Percentiles rank a stretch among this genome's conserved stretches.
phyloP scores from a whole-genome alignment of 2,329 filamentous ascomycete genomes.

The Berkeleyomyces rouxiae region DNA sequence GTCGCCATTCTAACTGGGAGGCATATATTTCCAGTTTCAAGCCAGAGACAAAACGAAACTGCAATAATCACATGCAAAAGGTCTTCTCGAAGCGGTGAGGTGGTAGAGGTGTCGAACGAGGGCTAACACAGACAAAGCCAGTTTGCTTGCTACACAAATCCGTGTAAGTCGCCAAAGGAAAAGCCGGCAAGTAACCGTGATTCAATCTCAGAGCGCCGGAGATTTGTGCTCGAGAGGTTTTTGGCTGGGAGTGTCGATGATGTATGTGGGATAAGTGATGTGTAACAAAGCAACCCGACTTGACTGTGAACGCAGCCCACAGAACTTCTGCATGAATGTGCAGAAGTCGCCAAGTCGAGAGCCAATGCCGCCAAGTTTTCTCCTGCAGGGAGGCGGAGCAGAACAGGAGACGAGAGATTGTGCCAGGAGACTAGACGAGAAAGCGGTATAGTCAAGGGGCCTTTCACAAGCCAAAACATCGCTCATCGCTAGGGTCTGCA shows the following conservation, averaged over 20 bases:
- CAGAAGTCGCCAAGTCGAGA: not conserved
- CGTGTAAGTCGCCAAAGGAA: not conserved
- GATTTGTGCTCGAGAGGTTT: not conserved
- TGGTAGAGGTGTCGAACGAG: no score
- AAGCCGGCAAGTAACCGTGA: no score
- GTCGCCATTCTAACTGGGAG: not conserved
- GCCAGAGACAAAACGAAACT: not conserved
- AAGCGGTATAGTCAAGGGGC: not conserved
- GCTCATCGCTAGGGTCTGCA: not conserved
- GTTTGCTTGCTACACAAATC: not conserved
- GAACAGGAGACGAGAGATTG: not conserved
- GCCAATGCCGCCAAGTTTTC: not conserved
- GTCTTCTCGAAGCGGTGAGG: not conserved
- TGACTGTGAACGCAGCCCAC: not conserved
- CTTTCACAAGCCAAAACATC: slow-evolving; percentile 2
- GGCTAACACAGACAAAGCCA: not conserved
- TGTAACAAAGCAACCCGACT: not conserved
- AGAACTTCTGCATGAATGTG: not conserved
- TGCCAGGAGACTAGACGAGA: not conserved
- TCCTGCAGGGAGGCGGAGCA: not conserved
- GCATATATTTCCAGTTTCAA: not conserved
- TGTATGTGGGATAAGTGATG: no score
- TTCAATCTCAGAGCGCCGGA: no score
- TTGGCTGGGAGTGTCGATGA: not conserved
- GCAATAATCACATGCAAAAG: not conserved